Evolutionary conservation across 805 yeast species (phyloP).

Genomic region (Yamadazyma scolyti): DNA sequence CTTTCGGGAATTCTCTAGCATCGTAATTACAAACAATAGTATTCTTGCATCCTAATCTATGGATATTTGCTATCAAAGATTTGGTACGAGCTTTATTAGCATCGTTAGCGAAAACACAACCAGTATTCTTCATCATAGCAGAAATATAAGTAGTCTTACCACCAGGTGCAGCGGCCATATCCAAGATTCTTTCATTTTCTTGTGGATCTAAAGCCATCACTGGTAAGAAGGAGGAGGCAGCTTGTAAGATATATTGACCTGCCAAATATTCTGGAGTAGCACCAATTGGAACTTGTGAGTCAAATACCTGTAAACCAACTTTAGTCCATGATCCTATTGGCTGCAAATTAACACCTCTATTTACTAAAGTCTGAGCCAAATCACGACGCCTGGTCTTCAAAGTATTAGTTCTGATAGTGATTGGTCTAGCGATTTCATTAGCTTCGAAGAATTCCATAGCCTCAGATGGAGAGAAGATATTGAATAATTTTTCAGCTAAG

Average conservation of each 20-base stretch:
- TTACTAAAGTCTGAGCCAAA: constrained; percentile 89
- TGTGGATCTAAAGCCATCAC: constrained; percentile 98
- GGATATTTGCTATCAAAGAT: constrained; percentile 94
- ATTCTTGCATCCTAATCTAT: constrained; percentile 93
- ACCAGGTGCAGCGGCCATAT: constrained; percentile 99
- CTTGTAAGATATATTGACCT: constrained; percentile 96
- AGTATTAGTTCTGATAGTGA: constrained; percentile 97
- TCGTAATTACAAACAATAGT: constrained; percentile 96
- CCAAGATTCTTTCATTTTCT: constrained; percentile 90
- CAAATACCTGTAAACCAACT: constrained; percentile 95
- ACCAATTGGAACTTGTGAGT: constrained; percentile 99
- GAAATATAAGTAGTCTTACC: constrained; percentile 95
- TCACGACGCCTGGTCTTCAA: constrained; percentile 92
- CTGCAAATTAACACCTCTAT: constrained; percentile 95
- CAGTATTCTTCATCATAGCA: constrained; percentile 97
- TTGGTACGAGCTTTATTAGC: constrained; percentile 95
- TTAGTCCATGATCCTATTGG: constrained; percentile 98
- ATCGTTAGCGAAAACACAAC: constrained; percentile 96
- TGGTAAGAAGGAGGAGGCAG: constrained; percentile 96
- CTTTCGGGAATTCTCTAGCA: constrained; percentile 97
- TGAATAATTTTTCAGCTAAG: constrained; percentile 90
- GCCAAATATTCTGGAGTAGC: constrained; percentile 99
- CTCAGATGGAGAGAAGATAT: constrained; percentile 89
- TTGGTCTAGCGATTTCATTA: constrained; percentile 93
- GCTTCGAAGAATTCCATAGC: constrained; percentile 99